phyloP scores from a whole-genome alignment of 495 filamentous ascomycete species.

The Letharia lupina region DNA sequence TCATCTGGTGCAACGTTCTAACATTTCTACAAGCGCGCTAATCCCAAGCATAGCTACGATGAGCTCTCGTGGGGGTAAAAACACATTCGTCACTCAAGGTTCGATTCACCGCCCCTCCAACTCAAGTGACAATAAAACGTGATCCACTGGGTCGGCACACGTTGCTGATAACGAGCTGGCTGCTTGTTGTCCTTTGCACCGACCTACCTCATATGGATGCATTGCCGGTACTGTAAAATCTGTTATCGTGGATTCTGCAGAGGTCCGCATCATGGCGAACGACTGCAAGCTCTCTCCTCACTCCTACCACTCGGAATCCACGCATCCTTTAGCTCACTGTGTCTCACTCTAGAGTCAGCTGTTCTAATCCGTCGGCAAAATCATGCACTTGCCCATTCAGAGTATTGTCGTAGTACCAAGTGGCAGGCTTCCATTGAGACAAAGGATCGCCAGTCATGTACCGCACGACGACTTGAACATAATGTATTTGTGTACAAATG shows the following conservation, averaged over 20 bases:
- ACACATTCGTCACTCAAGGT: neutral
- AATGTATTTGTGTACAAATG: neutral
- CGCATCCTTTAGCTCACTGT: neutral
- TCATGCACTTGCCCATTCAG: neutral
- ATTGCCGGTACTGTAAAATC: neutral
- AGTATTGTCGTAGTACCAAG: neutral
- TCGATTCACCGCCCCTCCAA: neutral
- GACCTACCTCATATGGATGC: neutral
- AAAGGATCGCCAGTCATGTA: neutral
- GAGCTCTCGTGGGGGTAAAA: neutral
- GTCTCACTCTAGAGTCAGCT: neutral
- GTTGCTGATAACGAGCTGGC: neutral
- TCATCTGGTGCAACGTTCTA: neutral
- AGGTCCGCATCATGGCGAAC: neutral
- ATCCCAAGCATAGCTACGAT: neutral
- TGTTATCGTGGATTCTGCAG: slow-evolving; percentile 3
- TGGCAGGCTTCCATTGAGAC: neutral
- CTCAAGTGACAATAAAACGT: neutral
- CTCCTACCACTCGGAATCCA: neutral
- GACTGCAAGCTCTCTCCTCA: neutral
- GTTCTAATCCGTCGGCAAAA: neutral
- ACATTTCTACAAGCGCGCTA: neutral
- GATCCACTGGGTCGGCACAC: neutral
- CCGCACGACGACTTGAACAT: neutral
- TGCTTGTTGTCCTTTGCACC: neutral